Conservation (phyloP, 495 filamentous ascomycete species). For the Aspergillus nanangensis region DNA sequence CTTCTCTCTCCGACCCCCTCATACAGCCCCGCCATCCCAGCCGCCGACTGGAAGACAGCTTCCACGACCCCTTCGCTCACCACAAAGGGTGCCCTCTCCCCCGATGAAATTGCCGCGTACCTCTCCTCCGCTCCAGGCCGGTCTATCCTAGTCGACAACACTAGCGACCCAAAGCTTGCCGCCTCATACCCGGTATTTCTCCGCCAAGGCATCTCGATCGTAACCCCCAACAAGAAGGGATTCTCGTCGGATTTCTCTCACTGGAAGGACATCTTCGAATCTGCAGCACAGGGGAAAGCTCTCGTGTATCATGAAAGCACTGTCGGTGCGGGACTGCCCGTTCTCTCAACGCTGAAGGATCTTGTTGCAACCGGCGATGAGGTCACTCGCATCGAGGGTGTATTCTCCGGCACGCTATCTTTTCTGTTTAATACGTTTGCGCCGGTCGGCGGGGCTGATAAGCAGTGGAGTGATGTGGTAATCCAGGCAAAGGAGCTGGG, state of each 20-base stretch:
- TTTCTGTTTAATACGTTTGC: slow-evolving; percentile 97
- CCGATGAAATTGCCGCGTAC: slow-evolving; percentile 65
- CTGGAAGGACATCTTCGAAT: slow-evolving; percentile 76
- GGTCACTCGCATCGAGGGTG: slow-evolving; percentile 85
- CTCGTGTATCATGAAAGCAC: slow-evolving; percentile 90
- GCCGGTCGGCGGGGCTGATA: slow-evolving; percentile 50
- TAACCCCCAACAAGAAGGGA: slow-evolving; percentile 97
- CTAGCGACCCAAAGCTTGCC: slow-evolving; percentile 76
- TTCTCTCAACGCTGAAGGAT: slow-evolving; percentile 86
- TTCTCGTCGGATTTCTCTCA: slow-evolving; percentile 73
- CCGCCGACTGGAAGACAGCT: slow-evolving; percentile 48
- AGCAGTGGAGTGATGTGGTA: slow-evolving; percentile 84
- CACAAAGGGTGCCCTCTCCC: slow-evolving; percentile 43
- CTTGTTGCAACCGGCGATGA: slow-evolving; percentile 85
- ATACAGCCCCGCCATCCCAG: slow-evolving; percentile 47
- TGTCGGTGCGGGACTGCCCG: slow-evolving; percentile 86
- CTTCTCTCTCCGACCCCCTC: slow-evolving; percentile 52
- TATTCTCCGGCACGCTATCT: slow-evolving; percentile 93
- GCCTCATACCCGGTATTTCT: slow-evolving; percentile 74
- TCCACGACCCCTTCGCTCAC: slow-evolving; percentile 54
- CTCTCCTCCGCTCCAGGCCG: slow-evolving; percentile 66
- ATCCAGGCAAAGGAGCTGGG: slow-evolving; percentile 88
- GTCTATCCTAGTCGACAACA: slow-evolving; percentile 87
- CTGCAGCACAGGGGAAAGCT: slow-evolving; percentile 58
- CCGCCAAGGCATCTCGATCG: slow-evolving; percentile 73